Percentiles rank a stretch among this genome's conserved stretches.
phyloP scores from a whole-genome alignment of 805 yeast genomes.

The Nakazawaea pomicola region DNA sequence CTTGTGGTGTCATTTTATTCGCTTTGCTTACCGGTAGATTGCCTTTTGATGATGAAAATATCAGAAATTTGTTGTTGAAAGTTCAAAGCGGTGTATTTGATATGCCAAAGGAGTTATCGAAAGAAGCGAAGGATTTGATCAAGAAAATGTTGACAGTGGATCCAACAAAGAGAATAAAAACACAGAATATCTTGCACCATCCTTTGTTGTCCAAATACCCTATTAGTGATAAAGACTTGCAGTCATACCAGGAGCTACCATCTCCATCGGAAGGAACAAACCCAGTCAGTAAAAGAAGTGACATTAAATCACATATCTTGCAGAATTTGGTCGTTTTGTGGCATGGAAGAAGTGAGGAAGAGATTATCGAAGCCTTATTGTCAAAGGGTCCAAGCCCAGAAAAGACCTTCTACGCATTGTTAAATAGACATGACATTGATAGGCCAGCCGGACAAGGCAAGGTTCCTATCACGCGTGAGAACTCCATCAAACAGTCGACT shows the following conservation, averaged over 20 bases:
- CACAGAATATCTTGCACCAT: slow-evolving; percentile 58
- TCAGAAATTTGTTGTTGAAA: slow-evolving; percentile 62
- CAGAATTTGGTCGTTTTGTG: slow-evolving; percentile 52
- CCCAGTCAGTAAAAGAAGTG: slow-evolving; percentile 41
- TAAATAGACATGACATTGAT: slow-evolving; percentile 31
- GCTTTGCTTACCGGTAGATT: slow-evolving; percentile 76
- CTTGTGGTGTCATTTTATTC: slow-evolving; percentile 79
- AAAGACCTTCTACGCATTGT: slow-evolving; percentile 32
- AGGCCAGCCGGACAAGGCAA: slow-evolving; percentile 15
- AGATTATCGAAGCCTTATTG: slow-evolving; percentile 25
- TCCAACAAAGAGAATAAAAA: slow-evolving; percentile 67
- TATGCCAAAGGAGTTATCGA: slow-evolving; percentile 60
- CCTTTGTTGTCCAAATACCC: slow-evolving; percentile 51
- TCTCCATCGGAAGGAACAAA: slow-evolving; percentile 49
- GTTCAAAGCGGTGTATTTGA: slow-evolving; percentile 74
- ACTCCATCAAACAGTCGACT: slow-evolving; percentile 6
- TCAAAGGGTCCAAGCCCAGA: slow-evolving; percentile 27
- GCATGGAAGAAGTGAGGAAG: slow-evolving; percentile 45
- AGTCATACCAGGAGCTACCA: slow-evolving; percentile 37
- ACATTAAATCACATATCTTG: slow-evolving; percentile 48
- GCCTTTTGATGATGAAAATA: slow-evolving; percentile 81
- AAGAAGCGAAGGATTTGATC: slow-evolving; percentile 65
- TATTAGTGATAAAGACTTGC: slow-evolving; percentile 37
- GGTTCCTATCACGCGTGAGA: slow-evolving; percentile 5
- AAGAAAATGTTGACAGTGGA: slow-evolving; percentile 62